phyloP scores from a whole-genome alignment of 257 asterid genomes.

The Scutellaria baicalensis region DNA sequence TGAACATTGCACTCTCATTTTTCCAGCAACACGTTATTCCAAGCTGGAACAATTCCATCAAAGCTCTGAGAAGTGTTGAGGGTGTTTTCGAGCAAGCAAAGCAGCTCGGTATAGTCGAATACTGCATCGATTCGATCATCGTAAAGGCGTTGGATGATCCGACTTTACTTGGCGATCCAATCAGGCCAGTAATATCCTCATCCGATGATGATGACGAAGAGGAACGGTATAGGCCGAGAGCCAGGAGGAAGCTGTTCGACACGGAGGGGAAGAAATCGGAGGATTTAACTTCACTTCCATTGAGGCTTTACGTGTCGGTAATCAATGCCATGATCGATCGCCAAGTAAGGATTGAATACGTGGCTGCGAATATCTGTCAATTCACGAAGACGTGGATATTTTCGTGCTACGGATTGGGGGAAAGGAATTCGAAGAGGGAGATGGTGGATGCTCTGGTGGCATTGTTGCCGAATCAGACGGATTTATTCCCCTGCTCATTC shows the following conservation, averaged over 20 bases:
- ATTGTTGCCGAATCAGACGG: slow-evolving; percentile 37
- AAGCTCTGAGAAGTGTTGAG: slow-evolving; percentile 53
- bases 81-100: slow-evolving; percentile 39
- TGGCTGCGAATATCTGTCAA: slow-evolving; percentile 39
- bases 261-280: slow-evolving; percentile 46
- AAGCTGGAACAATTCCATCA: slow-evolving; percentile 62
- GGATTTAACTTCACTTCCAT: slow-evolving; percentile 42
- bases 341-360: slow-evolving; percentile 40
- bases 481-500: slow-evolving; percentile 32
- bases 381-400: slow-evolving; percentile 58
- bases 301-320: slow-evolving; percentile 42
- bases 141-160: slow-evolving; percentile 45
- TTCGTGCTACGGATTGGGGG: slow-evolving; percentile 15
- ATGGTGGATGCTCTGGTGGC: slow-evolving; percentile 48
- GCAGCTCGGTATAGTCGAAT: slow-evolving; percentile 41
- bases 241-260: slow-evolving; percentile 54
- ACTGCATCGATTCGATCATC: slow-evolving; percentile 47
- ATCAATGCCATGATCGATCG: slow-evolving; percentile 34
- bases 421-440: slow-evolving; percentile 37
- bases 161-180: slow-evolving; percentile 53
- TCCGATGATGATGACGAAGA: slow-evolving; percentile 23
- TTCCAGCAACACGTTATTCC: slow-evolving; percentile 38
- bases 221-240: slow-evolving; percentile 25
- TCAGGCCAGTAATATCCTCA: background rate
- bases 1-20: slow-evolving; percentile 32